A percentile compares a stretch with the other conserved stretches of the same genome.
These are phyloP conservation scores for Starmera stellimalicola DNA, from an alignment of 1,139 yeast species.

Conservation along the genomic window DNA sequence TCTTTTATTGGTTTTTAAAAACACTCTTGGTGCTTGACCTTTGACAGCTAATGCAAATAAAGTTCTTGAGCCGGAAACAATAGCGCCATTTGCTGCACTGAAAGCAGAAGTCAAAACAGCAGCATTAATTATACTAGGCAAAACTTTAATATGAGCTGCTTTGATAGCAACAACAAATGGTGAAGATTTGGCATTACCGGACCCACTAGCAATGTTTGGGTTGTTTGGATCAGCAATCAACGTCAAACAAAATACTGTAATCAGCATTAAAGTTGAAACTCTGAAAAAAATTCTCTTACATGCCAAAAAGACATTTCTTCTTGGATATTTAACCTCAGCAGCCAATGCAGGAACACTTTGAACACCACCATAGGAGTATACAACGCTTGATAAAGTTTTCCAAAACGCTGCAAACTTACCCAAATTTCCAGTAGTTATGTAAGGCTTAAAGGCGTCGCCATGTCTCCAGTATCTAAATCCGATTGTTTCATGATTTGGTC, in stretches of 20 bases:
- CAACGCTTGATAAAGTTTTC: conserved; percentile 28
- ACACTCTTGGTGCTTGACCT: conserved; percentile 47
- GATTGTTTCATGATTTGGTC: conserved; percentile 41
- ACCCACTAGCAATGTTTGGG: conserved; percentile 24
- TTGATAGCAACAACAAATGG: conserved; percentile 43
- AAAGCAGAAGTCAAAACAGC: conserved; percentile 38
- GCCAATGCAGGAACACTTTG: conserved; percentile 31
- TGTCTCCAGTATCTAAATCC: conserved; percentile 52
- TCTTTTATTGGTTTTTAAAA: conserved; percentile 46
- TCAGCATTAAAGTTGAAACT: conserved; percentile 30
- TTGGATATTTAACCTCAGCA: conserved; percentile 36
- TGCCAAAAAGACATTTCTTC: conserved; percentile 36
- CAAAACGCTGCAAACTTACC: conserved; percentile 36
- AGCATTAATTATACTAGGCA: conserved; percentile 39
- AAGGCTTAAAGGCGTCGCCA: conserved; percentile 41
- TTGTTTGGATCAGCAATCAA: conserved; percentile 35
- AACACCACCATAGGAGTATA: conserved; percentile 31
- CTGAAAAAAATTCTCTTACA: conserved; percentile 33
- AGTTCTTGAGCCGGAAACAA: conserved; percentile 33
- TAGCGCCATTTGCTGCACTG: conserved; percentile 36
- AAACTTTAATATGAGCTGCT: conserved; percentile 34
- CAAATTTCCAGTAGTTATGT: conserved; percentile 34
- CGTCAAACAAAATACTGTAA: conserved; percentile 31
- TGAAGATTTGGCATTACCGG: conserved; percentile 36
- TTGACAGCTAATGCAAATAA: conserved; percentile 40